Evolutionary conservation across 768 basidiomycete species (phyloP).

Genomic region (Hemileccinum rubropunctum): DNA sequence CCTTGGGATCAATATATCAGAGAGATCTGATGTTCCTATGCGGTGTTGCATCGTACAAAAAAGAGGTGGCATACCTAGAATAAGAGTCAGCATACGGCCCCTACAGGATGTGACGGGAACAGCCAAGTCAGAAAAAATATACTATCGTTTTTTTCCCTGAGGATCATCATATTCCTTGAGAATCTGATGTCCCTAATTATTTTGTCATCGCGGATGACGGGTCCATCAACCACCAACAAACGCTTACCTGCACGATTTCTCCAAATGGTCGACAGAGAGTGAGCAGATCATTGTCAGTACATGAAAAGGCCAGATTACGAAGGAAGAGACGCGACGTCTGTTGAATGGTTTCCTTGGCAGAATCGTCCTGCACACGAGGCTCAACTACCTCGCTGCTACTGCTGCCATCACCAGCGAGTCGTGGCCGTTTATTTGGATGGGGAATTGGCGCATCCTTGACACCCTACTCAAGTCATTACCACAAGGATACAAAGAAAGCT

Average conservation of each 20-base stretch:
- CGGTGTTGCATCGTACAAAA: not conserved
- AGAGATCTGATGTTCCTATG: constrained; percentile 55
- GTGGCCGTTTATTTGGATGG: constrained; percentile 67
- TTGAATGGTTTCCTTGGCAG: constrained; percentile 50
- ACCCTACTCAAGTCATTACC: constrained; percentile 43
- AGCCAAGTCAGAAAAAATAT: constrained; percentile 32
- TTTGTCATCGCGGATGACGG: constrained; percentile 38
- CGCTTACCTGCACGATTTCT: constrained; percentile 69
- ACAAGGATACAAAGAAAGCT: not conserved
- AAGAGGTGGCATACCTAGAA: constrained; percentile 13
- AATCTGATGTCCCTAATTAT: constrained; percentile 32
- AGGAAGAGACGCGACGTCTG: constrained; percentile 82
- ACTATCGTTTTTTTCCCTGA: constrained; percentile 57
- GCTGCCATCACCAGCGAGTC: constrained; percentile 53
- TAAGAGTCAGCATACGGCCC: constrained; percentile 1
- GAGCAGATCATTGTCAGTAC: constrained; percentile 66
- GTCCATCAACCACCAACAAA: constrained; percentile 1
- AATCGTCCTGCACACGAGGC: constrained; percentile 27
- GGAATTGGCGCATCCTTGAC: constrained; percentile 65
- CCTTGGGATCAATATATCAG: constrained; percentile 45
- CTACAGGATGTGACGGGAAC: not conserved
- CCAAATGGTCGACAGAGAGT: constrained; percentile 70
- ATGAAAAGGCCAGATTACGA: constrained; percentile 91
- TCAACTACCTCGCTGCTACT: constrained; percentile 7
- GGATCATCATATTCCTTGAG: constrained; percentile 34